A percentile compares a stretch with the other conserved stretches of the same genome.
phyloP scores from a whole-genome alignment of 176 grass and related monocot species.

The Leersia perrieri region DNA sequence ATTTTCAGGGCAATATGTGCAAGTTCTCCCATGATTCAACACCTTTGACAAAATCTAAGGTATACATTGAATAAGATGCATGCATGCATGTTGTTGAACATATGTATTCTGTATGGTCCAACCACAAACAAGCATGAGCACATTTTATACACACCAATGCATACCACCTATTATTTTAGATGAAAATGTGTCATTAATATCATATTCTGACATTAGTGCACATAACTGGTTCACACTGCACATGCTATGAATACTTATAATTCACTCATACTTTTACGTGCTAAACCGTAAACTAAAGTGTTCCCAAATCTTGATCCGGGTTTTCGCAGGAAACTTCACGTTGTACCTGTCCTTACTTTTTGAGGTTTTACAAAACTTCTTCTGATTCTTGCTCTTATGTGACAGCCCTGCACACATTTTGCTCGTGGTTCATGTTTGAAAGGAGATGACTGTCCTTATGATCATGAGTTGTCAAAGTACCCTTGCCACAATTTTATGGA shows the following conservation, averaged over 20 bases:
- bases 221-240: neutral
- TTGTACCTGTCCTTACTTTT: neutral
- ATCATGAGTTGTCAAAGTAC: conserved; percentile 90
- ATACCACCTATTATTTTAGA: conserved; percentile 8
- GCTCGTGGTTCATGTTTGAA: conserved; percentile 82
- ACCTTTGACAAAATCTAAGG: conserved; percentile 92
- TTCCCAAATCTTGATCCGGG: conserved; percentile 8
- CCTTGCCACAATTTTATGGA: conserved; percentile 79
- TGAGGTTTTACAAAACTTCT: neutral
- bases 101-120: neutral
- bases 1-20: conserved; percentile 70
- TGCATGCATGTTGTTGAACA: conserved; percentile 5
- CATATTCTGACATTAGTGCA: neutral
- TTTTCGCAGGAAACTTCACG: neutral
- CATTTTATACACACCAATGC: neutral
- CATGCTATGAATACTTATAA: neutral
- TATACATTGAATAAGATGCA: conserved; percentile 27
- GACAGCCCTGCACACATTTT: conserved; percentile 84
- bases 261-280: neutral
- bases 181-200: neutral
- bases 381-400: conserved; percentile 8
- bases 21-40: conserved; percentile 89
- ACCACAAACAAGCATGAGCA: neutral
- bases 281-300: neutral
- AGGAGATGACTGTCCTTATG: conserved; percentile 88